Evolutionary conservation across 1,284 basidiomycete genomes (phyloP), one percentile per base, ranked within the genome.

Genomic region (Athelia psychrophila): DNA sequence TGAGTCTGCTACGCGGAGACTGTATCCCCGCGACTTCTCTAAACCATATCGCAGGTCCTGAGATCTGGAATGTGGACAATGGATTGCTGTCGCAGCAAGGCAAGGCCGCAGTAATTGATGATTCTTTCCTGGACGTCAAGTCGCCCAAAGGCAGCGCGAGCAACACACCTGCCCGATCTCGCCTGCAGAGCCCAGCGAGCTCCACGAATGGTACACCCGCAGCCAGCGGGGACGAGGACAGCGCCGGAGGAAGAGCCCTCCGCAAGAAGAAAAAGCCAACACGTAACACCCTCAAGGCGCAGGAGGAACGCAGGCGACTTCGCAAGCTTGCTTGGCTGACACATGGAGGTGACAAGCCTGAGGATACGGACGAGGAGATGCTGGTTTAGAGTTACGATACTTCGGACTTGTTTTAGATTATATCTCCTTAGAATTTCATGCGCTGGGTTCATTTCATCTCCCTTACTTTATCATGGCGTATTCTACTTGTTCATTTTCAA

Each of bases 251-350:
- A 23, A 74, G 74, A 44, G 72, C 72, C 33, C 68, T 77, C 51
- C 88, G 77, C 74, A 95, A 90, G 77, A 95, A 95, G 79, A 97
- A 96, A 80, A 95, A 94, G 74, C 48, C 80, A 69, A 95, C 94
- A 8, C 81, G 94, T 56, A 97, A 97, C 73, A 92, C 96, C 68
- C 45, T 88, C 58, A 97, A 97, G 72, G 92, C 82, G 8, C 86
- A 84, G 68, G 92, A 93, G 69, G 93, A 94, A 71, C 78, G 93
- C 54, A 76, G 91, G 64, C 77, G 85, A 58, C 66, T 86, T 63
- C 78, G 93, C 60, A 94, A 94, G 73, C 66, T 96, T 55, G 78
- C 82, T 56, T 98, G 93, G 93, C 75, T 97, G 54, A 84, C 80
- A 19, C 83, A 82, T 64, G 95, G 95, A 50, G 93, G 82, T 24